Evolutionary conservation across 352 stramenopile genomes (phyloP).

Genomic region (Globisporangium barbulae): DNA sequence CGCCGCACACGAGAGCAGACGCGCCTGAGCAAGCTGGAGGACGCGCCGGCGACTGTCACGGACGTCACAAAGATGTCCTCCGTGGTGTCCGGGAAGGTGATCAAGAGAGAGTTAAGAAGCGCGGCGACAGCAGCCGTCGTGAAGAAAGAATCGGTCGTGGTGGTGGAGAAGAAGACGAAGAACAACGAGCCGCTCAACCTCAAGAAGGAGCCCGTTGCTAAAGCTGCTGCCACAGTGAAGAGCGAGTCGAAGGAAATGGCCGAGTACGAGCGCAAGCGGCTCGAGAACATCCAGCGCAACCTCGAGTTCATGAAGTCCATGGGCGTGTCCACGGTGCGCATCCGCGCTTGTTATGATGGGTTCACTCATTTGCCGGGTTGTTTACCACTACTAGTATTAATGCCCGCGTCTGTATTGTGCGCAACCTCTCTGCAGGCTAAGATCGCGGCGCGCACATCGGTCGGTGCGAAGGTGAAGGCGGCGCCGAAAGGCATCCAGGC

Average conservation of each 20-base stretch:
- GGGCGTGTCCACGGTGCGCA: slow-evolving; percentile 60
- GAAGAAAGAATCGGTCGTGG: slow-evolving; percentile 12
- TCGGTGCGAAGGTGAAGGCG: slow-evolving; percentile 15
- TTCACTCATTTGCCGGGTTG: neutral
- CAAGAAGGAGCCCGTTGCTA: slow-evolving; percentile 7
- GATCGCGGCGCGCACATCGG: slow-evolving; percentile 53
- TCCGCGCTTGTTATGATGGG: neutral
- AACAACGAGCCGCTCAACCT: neutral
- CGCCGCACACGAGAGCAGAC: slow-evolving; percentile 13
- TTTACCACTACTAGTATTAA: neutral
- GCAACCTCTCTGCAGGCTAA: slow-evolving; percentile 33
- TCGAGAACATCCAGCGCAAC: slow-evolving; percentile 84
- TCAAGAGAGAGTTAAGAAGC: slow-evolving; percentile 19
- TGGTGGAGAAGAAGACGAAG: neutral
- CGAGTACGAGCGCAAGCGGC: slow-evolving; percentile 80
- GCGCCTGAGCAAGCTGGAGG: slow-evolving; percentile 12
- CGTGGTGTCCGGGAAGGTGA: neutral
- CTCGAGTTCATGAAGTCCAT: slow-evolving; percentile 82
- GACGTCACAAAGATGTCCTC: neutral
- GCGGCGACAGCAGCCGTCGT: neutral
- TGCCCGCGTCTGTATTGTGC: neutral
- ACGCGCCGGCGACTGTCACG: neutral
- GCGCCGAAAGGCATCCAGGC: slow-evolving; percentile 5
- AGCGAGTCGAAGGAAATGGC: slow-evolving; percentile 27
- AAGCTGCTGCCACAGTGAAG: neutral